Percentiles rank a stretch among this genome's conserved stretches.
Evolutionary conservation across 768 basidiomycete species (phyloP).

Genomic region (Psilocybe azurescens): DNA sequence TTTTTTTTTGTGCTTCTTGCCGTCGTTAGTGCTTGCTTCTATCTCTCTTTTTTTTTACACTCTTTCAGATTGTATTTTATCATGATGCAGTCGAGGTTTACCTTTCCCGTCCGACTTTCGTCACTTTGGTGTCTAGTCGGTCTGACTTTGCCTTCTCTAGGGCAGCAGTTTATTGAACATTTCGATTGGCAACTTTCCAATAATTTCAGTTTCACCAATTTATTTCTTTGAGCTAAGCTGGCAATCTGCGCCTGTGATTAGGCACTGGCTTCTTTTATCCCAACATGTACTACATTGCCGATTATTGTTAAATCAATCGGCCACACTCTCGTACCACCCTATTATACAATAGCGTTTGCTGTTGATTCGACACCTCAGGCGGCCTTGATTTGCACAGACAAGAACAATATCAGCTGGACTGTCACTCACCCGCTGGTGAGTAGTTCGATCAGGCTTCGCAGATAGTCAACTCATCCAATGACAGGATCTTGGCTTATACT

Average conservation of each 20-base stretch:
- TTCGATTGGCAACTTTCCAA: constrained; percentile 27
- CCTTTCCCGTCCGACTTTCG: neutral
- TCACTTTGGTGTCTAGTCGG: constrained; percentile 5
- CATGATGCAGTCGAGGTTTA: neutral
- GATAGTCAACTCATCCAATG: neutral
- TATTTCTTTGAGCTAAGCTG: neutral
- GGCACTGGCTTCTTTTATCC: constrained; percentile 26
- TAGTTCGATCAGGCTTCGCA: neutral
- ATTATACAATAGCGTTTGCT: constrained; percentile 48
- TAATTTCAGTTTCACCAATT: constrained; percentile 8
- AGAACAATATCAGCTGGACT: constrained; percentile 44
- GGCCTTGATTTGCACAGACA: constrained; percentile 40
- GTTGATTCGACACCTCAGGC: constrained; percentile 39
- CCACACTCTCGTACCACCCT: constrained; percentile 37
- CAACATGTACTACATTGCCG: constrained; percentile 30
- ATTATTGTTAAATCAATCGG: constrained; percentile 31
- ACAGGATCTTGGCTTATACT: constrained; percentile 50
- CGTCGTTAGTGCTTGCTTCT: constrained; percentile 15
- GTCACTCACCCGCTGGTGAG: constrained; percentile 46
- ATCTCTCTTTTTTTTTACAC: neutral
- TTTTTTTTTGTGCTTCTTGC: neutral
- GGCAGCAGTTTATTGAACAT: constrained; percentile 14
- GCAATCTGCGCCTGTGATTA: constrained; percentile 3
- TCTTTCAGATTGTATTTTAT: neutral
- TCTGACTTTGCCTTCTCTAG: constrained; percentile 5